Evolutionary conservation across 352 stramenopile genomes (phyloP), one percentile per base, ranked within the genome.

Genomic region (Phytophthora quininea): DNA sequence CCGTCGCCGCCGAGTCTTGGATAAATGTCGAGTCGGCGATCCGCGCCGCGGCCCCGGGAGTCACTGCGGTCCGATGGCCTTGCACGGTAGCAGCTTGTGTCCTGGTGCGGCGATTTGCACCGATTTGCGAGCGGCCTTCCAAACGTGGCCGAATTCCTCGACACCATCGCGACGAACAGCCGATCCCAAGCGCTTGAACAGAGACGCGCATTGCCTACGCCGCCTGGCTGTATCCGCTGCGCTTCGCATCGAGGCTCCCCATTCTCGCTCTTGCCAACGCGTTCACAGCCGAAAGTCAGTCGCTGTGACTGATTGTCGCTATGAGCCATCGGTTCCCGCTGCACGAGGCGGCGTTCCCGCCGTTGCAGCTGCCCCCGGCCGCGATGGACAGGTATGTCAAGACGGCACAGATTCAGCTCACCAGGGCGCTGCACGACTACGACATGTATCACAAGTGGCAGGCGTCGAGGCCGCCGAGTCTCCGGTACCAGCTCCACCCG

Each of bases 251-350:
- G 43, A 32, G 33, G n/a, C 24, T 32, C 40, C 33, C 24, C 69
- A 76, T 64, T 76, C 69, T 76, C 49, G 49, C 56, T 76, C 50
- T 73, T 70, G 49, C 58, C 58, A 19, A 53, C 31, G 31, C 33
- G 42, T 49, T 33, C 62, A 38, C 63, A 76, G 46, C 14, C 35
- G 35, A 11, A 40, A 40, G 6, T 46, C 9, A 3, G 9, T 46
- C 38, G 37, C 37, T 14, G 31, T 37, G 19, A 31, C 11, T 24
- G 54, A 29, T 63, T 45, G 14, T 15, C 46, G 31, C 7, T 29
- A 79, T 76, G 67, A 79, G 54, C 35, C 62, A 73, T 64, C 63
- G 67, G 24, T 82, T 82, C 38, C 74, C 71, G 15, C 54, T 82
- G 15, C 67, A 79, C 53, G 74, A 82, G 31, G 49, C 58, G 50